Evolutionary conservation across 2,329 filamentous ascomycete genomes (phyloP), one percentile per base, ranked within the genome.

Genomic region (Pseudogymnoascus sp.): DNA sequence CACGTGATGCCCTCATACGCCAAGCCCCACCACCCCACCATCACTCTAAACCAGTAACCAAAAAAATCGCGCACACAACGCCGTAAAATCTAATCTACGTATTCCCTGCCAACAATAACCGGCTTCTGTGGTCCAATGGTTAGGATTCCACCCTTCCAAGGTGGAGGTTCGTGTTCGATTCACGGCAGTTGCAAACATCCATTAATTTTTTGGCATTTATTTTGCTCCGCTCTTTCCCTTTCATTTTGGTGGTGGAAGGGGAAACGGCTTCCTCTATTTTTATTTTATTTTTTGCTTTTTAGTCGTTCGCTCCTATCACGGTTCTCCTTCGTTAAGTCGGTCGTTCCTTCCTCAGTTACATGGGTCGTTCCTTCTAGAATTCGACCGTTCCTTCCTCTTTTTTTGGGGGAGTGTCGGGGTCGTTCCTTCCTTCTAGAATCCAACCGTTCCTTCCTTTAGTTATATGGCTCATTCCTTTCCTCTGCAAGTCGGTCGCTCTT

Each of bases 141-240:
- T 66, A 66, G 63, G 62, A 67, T 66, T 66, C 64, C 67, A 68
- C 66, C 67, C 67, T 69, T 69, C 67, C 67, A 69, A 69, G 67
- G 66, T 68, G 67, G 66, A 69, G 67, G 67, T 68, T 67, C 66
- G 67, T 69, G 66, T 68, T 69, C 66, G 65, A 69, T 68, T 69
- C 67, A 69, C 67, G 56, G 56, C 56, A 40, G 56, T 60, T 60
- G 56, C 56, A 61, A 37, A 37, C 40, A 44, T 44, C 16, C 40
- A 44, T 21, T 21, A 44, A 42, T 44, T 44, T 44, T 44, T 21
- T 44, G 19, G 40, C 40, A 21, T 21, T 44, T 33, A 16, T 33
- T 56, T 56, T 33, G 5, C 26, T 31, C 16, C 4, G 5, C 10
- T 56, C n/a, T 6, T 2, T 33, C 6, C n/a, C 1, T 4, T 33